Evolutionary conservation across 129 eudicot genomes (phyloP).

Genomic region (Arctium lappa): DNA sequence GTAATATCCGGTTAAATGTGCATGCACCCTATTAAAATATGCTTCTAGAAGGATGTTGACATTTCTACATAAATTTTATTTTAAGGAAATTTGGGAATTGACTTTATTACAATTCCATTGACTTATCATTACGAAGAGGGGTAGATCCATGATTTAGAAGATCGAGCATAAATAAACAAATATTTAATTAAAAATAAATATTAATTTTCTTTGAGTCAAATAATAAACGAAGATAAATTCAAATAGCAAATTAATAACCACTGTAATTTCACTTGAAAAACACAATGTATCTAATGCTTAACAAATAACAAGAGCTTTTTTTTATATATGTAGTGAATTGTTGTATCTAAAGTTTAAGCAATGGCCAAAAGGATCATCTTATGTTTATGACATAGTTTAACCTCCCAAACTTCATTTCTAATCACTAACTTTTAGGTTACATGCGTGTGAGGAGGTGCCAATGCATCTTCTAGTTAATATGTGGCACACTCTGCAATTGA

Average conservation of each 20-base stretch:
- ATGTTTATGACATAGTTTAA: too few species aligned
- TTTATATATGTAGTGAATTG: background rate
- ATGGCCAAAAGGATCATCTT: too few species aligned
- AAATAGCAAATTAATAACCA: background rate
- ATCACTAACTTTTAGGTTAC: too few species aligned
- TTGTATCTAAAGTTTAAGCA: background rate
- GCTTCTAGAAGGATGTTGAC: background rate
- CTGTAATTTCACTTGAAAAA: too few species aligned
- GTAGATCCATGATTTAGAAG: background rate
- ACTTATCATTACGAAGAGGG: background rate
- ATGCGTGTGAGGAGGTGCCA: too few species aligned
- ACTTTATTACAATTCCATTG: background rate
- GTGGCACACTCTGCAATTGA: background rate
- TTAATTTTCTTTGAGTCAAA: background rate
- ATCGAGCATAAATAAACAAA: background rate
- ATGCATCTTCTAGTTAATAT: background rate
- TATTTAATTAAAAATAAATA: too few species aligned
- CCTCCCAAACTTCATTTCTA: too few species aligned
- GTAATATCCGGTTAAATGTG: background rate
- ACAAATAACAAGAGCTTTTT: background rate
- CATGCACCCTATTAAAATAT: background rate
- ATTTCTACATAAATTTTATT: background rate
- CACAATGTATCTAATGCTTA: background rate
- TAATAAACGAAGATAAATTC: background rate
- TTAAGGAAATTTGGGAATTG: background rate